phyloP scores from a whole-genome alignment of 78 protist species.

The Diacronema lutheri region DNA sequence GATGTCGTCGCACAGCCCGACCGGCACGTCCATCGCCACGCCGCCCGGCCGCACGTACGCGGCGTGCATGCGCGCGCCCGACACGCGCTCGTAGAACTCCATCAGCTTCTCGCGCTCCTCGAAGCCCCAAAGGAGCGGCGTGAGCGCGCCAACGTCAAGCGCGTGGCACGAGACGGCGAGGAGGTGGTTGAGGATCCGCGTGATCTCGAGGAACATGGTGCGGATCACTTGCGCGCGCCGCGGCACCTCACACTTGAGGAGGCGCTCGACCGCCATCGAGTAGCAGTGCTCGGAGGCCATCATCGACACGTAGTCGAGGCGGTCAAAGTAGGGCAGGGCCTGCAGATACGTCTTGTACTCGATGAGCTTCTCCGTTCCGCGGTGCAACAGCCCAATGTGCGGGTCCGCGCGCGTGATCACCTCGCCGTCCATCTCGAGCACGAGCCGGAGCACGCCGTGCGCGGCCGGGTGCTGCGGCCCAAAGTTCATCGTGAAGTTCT shows the following conservation, averaged over 20 bases:
- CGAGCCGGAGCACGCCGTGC: constrained; percentile 67
- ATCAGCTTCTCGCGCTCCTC: constrained; percentile 63
- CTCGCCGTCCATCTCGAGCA: constrained; percentile 59
- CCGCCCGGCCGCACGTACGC: constrained; percentile 57
- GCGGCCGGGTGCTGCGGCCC: constrained; percentile 72
- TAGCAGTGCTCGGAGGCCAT: constrained; percentile 58
- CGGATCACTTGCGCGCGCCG: constrained; percentile 58
- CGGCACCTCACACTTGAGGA: constrained; percentile 47
- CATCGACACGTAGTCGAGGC: constrained; percentile 66
- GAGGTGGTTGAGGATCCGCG: constrained; percentile 63
- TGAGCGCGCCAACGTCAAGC: constrained; percentile 56
- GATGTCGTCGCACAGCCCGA: constrained; percentile 54
- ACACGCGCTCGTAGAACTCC: constrained; percentile 46
- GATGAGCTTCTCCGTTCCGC: constrained; percentile 65
- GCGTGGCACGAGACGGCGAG: constrained; percentile 39
- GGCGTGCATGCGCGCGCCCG: constrained; percentile 64
- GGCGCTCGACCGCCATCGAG: constrained; percentile 43
- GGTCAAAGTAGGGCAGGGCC: constrained; percentile 68
- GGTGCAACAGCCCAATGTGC: constrained; percentile 60
- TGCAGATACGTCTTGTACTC: constrained; percentile 31
- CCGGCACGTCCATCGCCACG: neutral
- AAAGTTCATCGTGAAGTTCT: constrained; percentile 47
- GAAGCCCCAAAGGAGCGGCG: constrained; percentile 51
- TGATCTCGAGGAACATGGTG: constrained; percentile 50
- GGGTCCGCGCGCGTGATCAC: constrained; percentile 38